Evolutionary conservation across 805 yeast species (phyloP), one percentile per base, ranked within the genome.

Genomic region (Wickerhamiella azyma): DNA sequence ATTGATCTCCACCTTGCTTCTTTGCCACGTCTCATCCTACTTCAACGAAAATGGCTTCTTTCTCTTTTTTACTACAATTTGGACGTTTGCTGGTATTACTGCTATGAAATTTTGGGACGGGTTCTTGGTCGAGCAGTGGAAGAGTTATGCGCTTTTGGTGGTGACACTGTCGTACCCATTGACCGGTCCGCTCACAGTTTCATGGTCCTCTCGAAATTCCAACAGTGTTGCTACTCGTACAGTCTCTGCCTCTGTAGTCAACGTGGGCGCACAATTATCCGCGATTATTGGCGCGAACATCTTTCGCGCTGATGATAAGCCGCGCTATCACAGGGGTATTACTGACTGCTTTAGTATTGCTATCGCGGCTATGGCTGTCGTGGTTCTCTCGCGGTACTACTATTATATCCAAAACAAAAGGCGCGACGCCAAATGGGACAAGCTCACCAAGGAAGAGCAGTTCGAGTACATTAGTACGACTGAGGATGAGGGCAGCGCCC

Each of bases 161-260:
- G 48, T 59, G n/a, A 46, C 56, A 1, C 50, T 60, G 9, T 52
- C 58, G 3, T 48, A 43, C 17, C 63, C 64, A 1, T 52, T 54
- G 9, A 39, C 55, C 2, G 49, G 52, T 50, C 47, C 55, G 2
- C 33, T 52, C 10, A 29, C 51, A 1, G 50, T 50, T 28, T 41
- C 55, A 10, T 75, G 82, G 77, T 70, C 76, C 48, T 77, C 85
- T 0, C 59, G 74, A 21, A 79, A 78, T 53, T 70, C 83, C 13
- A 74, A 76, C 58, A 67, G 79, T 1, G 81, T 80, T 21, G 62
- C 78, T 14, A 64, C 75, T 2, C 65, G 88, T 53, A 73, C 85
- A 0, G 77, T 80, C 5, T 70, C 80, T n/a, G 75, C 84, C 0
- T 77, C 85, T 0, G 49, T 79, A 41, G 78, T 74, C 55, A 81